Base-by-base conservation (phyloP, 768 basidiomycete species). In the Rhodotorula diobovata region DNA sequence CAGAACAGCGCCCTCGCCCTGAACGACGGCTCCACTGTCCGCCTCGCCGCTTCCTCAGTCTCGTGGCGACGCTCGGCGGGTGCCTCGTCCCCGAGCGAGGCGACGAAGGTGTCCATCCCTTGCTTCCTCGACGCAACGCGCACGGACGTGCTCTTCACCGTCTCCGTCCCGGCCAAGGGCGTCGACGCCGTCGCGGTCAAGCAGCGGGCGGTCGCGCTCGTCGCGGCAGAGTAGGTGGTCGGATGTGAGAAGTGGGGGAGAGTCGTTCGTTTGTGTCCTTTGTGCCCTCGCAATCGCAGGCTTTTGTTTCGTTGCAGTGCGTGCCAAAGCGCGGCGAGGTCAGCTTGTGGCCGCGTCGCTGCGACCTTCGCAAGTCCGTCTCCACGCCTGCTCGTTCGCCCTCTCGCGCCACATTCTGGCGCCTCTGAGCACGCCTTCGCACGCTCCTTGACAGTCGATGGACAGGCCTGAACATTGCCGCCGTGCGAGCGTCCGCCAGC, bases 151-250 rank as follows among this genome's bases (percentile, higher is more conserved):
- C 82, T 98, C 77, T 94, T 96, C 82, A 92, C 90, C 2, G 88
- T 95, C 46, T 86, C 91, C 76, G 80, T 98, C 67, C 89, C 90
- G 30, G 89, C 92, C 75, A 89, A 89, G 70, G 84, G 80, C 71
- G 85, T 83, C 53, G 87, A 87, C 0, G 84, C 87, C 41, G 83
- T 87, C 48, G 80, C 91, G 74, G 90, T 92, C 20, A 87, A 91
- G 39, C 93, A 90, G 82, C 84, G 93, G 59, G 93, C 92, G 16
- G 90, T 93, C 56, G 96, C 93, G 81, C 83, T 97, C 76, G 93
- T 90, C 14, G 92, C 93, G 51, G 87, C 58, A 23, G 71, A 72
- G 34, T 72, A 48, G 35, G 43, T 12, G 35, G 12, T n/a, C 53
- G 32, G 30, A 23, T 10, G n/a, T 4, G 46, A 4, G n/a, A 9